phyloP scores from a whole-genome alignment of 1,284 basidiomycete genomes.

The Pseudozyma flocculosa region DNA sequence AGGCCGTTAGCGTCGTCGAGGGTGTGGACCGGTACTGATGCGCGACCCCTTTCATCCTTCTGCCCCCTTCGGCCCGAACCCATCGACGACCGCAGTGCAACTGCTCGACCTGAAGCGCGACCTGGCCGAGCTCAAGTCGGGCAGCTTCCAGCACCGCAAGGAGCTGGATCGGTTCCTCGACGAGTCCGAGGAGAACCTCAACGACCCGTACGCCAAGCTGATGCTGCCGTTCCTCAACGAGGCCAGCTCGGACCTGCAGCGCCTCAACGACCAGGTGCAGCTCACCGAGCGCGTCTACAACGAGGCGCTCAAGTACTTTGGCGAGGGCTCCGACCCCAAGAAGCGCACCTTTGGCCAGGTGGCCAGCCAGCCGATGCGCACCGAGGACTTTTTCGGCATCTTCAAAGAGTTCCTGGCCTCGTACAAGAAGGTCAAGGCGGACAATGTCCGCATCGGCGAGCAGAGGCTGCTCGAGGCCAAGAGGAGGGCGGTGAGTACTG shows the following conservation, averaged over 20 bases:
- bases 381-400: conserved; percentile 58
- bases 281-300: conserved; percentile 51
- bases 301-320: conserved; percentile 55
- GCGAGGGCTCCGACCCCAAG: conserved; percentile 55
- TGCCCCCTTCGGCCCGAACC: too few relatives aligned
- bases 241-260: conserved; percentile 36
- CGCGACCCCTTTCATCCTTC: too few relatives aligned
- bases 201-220: conserved; percentile 55
- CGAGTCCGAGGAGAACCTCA: conserved; percentile 49
- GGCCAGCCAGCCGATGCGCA: conserved; percentile 49
- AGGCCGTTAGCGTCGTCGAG: too few relatives aligned
- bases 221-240: conserved; percentile 57
- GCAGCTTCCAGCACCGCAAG: conserved; percentile 52
- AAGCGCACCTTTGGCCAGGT: conserved; percentile 47
- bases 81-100: conserved; percentile 49
- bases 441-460: conserved; percentile 52
- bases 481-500: conserved; percentile 34
- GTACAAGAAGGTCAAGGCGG: conserved; percentile 55
- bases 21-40: too few relatives aligned
- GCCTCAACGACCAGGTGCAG: conserved; percentile 53
- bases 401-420: conserved; percentile 55
- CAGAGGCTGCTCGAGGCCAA: conserved; percentile 53
- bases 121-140: conserved; percentile 56
- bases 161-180: conserved; percentile 54
- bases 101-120: conserved; percentile 54